Conservation (phyloP, 257 asterid genomes). For the Ilex asprella region DNA sequence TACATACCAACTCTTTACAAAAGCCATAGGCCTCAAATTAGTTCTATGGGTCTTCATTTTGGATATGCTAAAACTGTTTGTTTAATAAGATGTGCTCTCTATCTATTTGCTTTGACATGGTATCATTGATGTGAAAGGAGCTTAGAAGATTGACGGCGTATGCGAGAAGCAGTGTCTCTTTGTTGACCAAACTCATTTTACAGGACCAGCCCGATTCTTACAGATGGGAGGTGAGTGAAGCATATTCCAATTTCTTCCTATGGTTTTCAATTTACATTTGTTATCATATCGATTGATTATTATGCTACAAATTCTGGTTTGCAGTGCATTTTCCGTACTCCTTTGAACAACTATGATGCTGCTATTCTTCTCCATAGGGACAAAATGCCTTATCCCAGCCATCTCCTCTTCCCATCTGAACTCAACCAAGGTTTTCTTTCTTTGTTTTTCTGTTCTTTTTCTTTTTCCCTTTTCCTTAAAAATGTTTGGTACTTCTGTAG, state of each 20-base stretch:
- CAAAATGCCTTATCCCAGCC: conserved; percentile 74
- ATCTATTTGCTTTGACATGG: conserved; percentile 11
- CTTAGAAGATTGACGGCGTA: conserved; percentile 77
- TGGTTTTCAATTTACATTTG: conserved; percentile 7
- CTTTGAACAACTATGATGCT: conserved; percentile 82
- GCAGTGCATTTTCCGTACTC: conserved; percentile 98
- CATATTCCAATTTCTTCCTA: conserved; percentile 2
- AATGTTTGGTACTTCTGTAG: too few relatives aligned
- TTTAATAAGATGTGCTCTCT: neutral
- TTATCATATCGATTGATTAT: conserved; percentile 1
- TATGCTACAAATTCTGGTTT: conserved; percentile 12
- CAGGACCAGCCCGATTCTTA: conserved; percentile 53
- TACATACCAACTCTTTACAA: neutral
- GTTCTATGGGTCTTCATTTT: neutral
- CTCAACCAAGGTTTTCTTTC: conserved; percentile 50
- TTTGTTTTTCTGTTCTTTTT: conserved; percentile 3
- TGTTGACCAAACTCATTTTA: conserved; percentile 51
- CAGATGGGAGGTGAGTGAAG: conserved; percentile 78
- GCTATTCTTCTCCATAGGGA: conserved; percentile 83
- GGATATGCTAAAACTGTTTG: neutral
- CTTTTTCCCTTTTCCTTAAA: neutral
- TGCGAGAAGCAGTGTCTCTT: conserved; percentile 73
- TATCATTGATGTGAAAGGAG: conserved; percentile 43
- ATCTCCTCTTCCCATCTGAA: conserved; percentile 83
- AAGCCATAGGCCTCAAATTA: conserved; percentile 3